Evolutionary conservation across 192 early-diverging fungal species (phyloP), one percentile per base, ranked within the genome.

Genomic region (Funneliformis mosseae): DNA sequence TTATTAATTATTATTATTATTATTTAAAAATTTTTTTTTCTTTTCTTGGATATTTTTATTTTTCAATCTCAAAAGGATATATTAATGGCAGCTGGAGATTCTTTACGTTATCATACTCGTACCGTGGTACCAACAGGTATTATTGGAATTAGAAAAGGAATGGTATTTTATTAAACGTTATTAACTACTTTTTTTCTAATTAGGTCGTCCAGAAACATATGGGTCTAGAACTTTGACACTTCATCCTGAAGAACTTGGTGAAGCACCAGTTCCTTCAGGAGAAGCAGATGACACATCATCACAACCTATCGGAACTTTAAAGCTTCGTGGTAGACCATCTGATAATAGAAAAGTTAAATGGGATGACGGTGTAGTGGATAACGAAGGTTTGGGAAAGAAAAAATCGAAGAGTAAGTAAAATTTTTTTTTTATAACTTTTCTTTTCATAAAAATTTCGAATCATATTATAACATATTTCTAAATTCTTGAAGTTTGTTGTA

Each of bases 361-460:
- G 92, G 91, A 85, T 70, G 87, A 86, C 5, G 76, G 78, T 27
- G 91, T 92, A 1, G 81, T 90, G 50, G 90, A 93, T 76, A 93
- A 93, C 76, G 92, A 93, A 82, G 86, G 88, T 28, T 76, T 92
- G 81, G 87, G 88, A 28, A 89, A 84, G 23, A 93, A 92, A 78
- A 90, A 86, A 70, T 89, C 88, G 66, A 93, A 93, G 85, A 87
- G 91, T 90, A 83, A 48, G 67, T 46, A 46, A 33, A 42, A 25
- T 46, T 48, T 73, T 28, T 69, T 45, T 23, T 23, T 50, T 23
- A 4, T 41, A 46, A n/a, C 11, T 42, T 41, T 9, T 70, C 0
- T n/a, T n/a, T 41, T 41, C n/a, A 42, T 70, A 8, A 16, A n/a
- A n/a, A n/a, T n/a, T n/a, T n/a, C n/a, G n/a, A n/a, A n/a, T n/a